Evolutionary conservation across 192 early-diverging fungal genomes (phyloP), one percentile per base, ranked within the genome.

Genomic region (Mortierella hygrophila): DNA sequence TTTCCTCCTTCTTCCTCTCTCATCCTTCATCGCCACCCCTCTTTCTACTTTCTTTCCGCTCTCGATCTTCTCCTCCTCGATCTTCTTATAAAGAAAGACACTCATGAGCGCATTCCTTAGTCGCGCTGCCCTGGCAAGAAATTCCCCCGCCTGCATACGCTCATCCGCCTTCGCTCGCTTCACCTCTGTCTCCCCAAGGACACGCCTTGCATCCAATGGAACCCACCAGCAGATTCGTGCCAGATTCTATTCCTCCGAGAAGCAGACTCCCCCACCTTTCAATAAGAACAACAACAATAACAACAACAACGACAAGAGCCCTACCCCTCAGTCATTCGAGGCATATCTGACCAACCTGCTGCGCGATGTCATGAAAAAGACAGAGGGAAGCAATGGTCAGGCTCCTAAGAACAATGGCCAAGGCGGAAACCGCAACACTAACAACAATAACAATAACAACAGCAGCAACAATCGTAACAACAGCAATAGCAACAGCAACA

Each of bases 281-380:
- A 74, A 69, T 52, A 71, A 80, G 20, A 70, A 78, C 55, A 75
- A 47, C 76, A 68, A 77, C 44, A n/a, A 78, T 41, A 46, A 60
- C 11, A n/a, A 80, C 23, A 68, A 7, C 60, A 46, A 89, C 40
- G 44, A 74, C 49, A 85, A 77, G 29, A 73, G 87, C 15, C 55
- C 76, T 40, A 83, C 93, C 32, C 95, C 94, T 2, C 93, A 90
- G 74, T 95, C 94, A 0, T 95, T 96, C 78, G 94, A 94, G 70
- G 91, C 92, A 80, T 95, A 95, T 78, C 90, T 95, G 74, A 92
- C 92, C 68, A 92, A 91, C 76, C 72, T 79, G 82, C 74, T 85
- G 21, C 77, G 82, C 10, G 82, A 85, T 76, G 82, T 74, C 41
- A 70, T 78, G 65, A 85, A 85, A 44, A 68, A 76, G 60, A 20